Conservation (phyloP, 2,329 filamentous ascomycete species). For the Colletotrichum trifolii region DNA sequence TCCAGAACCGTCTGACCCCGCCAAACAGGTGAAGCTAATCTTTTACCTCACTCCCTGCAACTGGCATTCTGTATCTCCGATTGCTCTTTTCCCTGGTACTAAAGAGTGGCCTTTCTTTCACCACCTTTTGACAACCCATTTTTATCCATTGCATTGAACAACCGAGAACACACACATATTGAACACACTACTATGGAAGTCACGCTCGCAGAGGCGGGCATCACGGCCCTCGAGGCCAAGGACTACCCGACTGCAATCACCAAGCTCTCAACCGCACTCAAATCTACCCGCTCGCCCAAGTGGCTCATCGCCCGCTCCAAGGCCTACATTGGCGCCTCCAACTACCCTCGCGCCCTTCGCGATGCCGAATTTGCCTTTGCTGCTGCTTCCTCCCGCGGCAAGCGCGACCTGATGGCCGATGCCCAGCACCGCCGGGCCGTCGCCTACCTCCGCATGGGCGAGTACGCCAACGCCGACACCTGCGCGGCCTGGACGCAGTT, state of each 20-base stretch:
- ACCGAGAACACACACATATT: background rate
- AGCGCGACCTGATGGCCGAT: conserved; percentile 80
- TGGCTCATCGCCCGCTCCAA: conserved; percentile 88
- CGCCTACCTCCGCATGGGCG: conserved; percentile 74
- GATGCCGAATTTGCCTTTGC: conserved; percentile 76
- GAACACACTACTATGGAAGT: conserved; percentile 60
- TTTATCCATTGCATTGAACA: background rate
- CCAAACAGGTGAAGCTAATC: background rate
- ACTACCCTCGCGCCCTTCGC: conserved; percentile 72
- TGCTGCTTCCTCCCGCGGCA: conserved; percentile 73
- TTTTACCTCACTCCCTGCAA: background rate
- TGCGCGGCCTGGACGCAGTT: conserved; percentile 71
- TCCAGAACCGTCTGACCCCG: conserved; percentile 43
- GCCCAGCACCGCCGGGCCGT: conserved; percentile 85
- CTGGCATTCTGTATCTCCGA: background rate
- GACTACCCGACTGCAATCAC: conserved; percentile 76
- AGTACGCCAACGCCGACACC: conserved; percentile 79
- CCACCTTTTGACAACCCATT: background rate
- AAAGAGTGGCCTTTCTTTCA: background rate
- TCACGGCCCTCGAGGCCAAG: conserved; percentile 70
- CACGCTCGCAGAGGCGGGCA: conserved; percentile 67
- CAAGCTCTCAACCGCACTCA: conserved; percentile 75
- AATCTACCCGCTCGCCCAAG: conserved; percentile 72
- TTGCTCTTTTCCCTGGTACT: background rate
- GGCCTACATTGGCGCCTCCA: conserved; percentile 74